phyloP scores from a whole-genome alignment of 169 alveolate species.

The Gregarina niphandrodes region DNA sequence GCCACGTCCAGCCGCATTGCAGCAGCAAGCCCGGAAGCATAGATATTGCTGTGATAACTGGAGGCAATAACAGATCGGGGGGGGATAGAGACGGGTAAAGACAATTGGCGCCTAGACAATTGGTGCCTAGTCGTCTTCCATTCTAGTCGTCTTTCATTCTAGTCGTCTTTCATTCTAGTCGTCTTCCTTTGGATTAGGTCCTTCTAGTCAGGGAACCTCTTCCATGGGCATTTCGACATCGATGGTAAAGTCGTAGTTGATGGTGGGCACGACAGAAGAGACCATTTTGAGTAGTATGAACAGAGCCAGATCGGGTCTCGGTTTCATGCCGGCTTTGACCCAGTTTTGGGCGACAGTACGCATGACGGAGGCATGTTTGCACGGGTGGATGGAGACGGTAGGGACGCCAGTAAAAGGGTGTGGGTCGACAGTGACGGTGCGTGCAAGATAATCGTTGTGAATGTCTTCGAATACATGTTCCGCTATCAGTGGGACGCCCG shows the following conservation, averaged over 20 bases:
- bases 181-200: too few species aligned
- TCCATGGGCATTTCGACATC: constrained; percentile 43
- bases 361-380: constrained; percentile 43
- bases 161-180: too few species aligned
- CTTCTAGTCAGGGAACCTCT: too few species aligned
- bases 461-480: constrained; percentile 67
- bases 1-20: too few species aligned
- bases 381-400: constrained; percentile 63
- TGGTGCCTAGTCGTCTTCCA: too few species aligned
- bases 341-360: constrained; percentile 28
- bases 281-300: constrained; percentile 51
- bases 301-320: constrained; percentile 37
- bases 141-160: too few species aligned
- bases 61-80: too few species aligned
- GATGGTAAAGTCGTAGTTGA: constrained; percentile 58
- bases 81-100: too few species aligned
- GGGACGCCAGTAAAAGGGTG: constrained; percentile 54
- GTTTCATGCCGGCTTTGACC: constrained; percentile 22
- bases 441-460: constrained; percentile 62
- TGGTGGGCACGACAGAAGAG: constrained; percentile 59
- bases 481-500: constrained; percentile 35
- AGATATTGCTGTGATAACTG: too few species aligned
- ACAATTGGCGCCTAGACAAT: too few species aligned
- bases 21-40: too few species aligned
- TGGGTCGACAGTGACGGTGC: constrained; percentile 68